These are phyloP conservation scores for Mariannaea sp. DNA, from an alignment of 2,329 filamentous ascomycete genomes.

Conservation along the genomic window DNA sequence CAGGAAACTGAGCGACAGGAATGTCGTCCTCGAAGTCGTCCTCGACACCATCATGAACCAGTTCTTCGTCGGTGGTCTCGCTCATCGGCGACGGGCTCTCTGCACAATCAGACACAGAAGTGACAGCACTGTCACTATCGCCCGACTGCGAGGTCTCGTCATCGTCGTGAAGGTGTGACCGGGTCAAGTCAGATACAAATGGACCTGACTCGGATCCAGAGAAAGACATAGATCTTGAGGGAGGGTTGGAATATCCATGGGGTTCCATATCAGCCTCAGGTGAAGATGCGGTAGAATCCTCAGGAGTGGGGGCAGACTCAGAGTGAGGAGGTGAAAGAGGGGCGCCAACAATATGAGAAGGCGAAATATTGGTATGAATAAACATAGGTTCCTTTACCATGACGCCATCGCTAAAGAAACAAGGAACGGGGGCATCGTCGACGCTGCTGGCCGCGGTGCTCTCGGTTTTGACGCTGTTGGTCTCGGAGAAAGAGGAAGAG, in stretches of 20 bases:
- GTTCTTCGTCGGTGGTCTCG: conserved; percentile 38
- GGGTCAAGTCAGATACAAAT: conserved; percentile 41
- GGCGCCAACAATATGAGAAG: conserved; percentile 28
- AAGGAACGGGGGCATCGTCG: conserved; percentile 43
- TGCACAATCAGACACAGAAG: conserved; percentile 52
- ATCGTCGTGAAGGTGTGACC: conserved; percentile 43
- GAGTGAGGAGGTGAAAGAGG: conserved; percentile 52
- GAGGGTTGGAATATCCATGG: conserved; percentile 44
- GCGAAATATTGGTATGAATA: conserved; percentile 34
- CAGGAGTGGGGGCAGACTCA: conserved; percentile 49
- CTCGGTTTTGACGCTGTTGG: conserved; percentile 44
- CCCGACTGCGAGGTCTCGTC: conserved; percentile 53
- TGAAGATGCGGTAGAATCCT: conserved; percentile 49
- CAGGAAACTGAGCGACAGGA: conserved; percentile 46
- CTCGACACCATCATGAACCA: conserved; percentile 40
- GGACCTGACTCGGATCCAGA: conserved; percentile 55
- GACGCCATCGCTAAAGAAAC: conserved; percentile 51
- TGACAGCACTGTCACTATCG: conserved; percentile 49
- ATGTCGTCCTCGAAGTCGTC: conserved; percentile 45
- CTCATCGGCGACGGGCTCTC: conserved; percentile 46
- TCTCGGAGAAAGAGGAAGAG: conserved; percentile 46
- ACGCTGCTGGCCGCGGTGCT: conserved; percentile 48
- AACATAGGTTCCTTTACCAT: conserved; percentile 53
- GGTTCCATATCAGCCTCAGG: conserved; percentile 41
- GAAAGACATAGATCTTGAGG: conserved; percentile 56